Conservation (phyloP, 2,329 filamentous ascomycete genomes). For the Annulohypoxylon truncatum region DNA sequence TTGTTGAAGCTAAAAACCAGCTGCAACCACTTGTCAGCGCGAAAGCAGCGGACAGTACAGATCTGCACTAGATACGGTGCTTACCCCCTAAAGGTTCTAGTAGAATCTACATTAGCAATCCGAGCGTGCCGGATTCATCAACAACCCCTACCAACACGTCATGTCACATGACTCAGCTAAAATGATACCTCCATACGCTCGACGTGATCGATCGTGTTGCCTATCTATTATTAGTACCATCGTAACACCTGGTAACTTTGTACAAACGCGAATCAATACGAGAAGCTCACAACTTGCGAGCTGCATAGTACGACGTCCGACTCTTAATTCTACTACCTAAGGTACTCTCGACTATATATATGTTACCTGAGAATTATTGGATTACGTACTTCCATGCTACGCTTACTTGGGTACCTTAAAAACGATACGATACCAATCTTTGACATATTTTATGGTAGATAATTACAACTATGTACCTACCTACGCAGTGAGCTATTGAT, state of each 20-base stretch:
- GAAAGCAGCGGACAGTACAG: background rate
- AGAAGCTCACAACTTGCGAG: too few species aligned
- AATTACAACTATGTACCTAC: too few species aligned
- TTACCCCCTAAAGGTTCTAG: slow-evolving; percentile 15
- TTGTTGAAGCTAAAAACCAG: background rate
- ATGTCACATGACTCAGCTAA: slow-evolving; percentile 31
- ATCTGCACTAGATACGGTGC: background rate
- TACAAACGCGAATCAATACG: slow-evolving; percentile 5
- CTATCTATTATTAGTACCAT: background rate
- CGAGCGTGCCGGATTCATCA: slow-evolving; percentile 18
- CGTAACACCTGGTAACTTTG: background rate
- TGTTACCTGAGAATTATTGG: too few species aligned
- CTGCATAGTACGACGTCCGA: too few species aligned
- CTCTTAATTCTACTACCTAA: too few species aligned
- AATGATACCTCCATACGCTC: background rate
- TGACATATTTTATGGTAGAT: too few species aligned
- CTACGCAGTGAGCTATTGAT: too few species aligned
- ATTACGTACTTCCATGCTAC: too few species aligned
- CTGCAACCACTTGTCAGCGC: slow-evolving; percentile 1
- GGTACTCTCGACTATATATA: too few species aligned
- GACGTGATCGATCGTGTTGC: background rate
- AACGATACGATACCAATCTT: too few species aligned
- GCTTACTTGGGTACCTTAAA: too few species aligned
- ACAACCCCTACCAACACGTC: background rate
- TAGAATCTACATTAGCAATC: slow-evolving; percentile 20